A percentile compares a stretch with the other conserved stretches of the same genome.
Evolutionary conservation across 345 rosid genomes (phyloP).

Genomic region (Carallia brachiata): DNA sequence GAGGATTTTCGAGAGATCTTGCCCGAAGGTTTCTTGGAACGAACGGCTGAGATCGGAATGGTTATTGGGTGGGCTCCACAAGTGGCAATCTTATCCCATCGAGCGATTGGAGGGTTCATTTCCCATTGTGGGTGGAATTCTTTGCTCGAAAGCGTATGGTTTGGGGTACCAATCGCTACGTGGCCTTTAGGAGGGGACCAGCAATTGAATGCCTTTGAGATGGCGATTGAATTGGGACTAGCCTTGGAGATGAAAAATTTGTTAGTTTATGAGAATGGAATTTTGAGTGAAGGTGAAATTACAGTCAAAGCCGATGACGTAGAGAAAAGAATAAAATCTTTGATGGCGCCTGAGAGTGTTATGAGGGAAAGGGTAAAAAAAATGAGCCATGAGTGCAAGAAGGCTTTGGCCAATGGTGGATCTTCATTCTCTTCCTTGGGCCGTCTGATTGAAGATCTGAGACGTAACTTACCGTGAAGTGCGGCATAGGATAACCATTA

Average conservation of each 20-base stretch:
- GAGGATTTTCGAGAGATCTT: background rate
- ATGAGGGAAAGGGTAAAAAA: background rate
- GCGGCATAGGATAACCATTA: no score
- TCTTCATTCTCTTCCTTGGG: background rate
- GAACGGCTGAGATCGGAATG: background rate
- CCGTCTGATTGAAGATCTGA: background rate
- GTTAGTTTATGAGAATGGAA: background rate
- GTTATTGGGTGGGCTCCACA: background rate
- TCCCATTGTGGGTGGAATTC: constrained; percentile 1
- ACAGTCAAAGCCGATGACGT: background rate
- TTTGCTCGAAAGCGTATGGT: background rate
- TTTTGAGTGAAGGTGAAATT: background rate
- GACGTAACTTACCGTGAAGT: no score
- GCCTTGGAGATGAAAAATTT: background rate
- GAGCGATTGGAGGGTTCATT: background rate
- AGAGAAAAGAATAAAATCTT: background rate
- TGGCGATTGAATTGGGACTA: background rate
- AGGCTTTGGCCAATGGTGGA: background rate
- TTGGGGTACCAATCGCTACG: background rate
- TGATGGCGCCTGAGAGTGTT: background rate
- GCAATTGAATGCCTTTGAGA: background rate
- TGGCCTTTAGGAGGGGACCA: background rate
- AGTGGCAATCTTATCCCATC: background rate
- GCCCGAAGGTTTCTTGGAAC: background rate
- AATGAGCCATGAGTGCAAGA: background rate